These are phyloP conservation scores for Pyrenochaeta sp. DNA, from an alignment of 2,329 filamentous ascomycete species.

Conservation along the genomic window DNA sequence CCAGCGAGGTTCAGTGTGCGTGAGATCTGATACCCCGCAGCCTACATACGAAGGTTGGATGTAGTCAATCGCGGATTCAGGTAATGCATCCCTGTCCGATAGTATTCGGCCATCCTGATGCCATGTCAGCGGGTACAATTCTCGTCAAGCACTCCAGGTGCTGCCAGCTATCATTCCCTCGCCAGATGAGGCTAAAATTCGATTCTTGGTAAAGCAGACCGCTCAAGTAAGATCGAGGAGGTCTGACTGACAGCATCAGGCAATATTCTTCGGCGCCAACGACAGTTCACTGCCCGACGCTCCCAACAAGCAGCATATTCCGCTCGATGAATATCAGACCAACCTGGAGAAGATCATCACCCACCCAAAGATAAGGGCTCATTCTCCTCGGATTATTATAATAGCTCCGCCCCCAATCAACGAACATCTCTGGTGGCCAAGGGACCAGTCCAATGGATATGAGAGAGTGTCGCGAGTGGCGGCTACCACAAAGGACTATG, in stretches of 20 bases:
- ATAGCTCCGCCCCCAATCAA: slow-evolving; percentile 85
- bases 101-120: slow-evolving; percentile 13
- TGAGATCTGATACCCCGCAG: slow-evolving; percentile 56
- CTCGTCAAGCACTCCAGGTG: slow-evolving; percentile 73
- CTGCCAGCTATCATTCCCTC: slow-evolving; percentile 76
- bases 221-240: neutral
- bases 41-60: slow-evolving; percentile 79
- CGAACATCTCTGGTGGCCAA: slow-evolving; percentile 71
- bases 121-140: slow-evolving; percentile 75
- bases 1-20: neutral
- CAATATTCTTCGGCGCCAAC: slow-evolving; percentile 88
- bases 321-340: slow-evolving; percentile 75
- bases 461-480: slow-evolving; percentile 61
- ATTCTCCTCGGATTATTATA: slow-evolving; percentile 77
- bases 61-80: slow-evolving; percentile 88
- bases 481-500: slow-evolving; percentile 69
- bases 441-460: slow-evolving; percentile 51
- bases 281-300: slow-evolving; percentile 76
- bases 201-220: slow-evolving; percentile 65
- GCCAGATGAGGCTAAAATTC: slow-evolving; percentile 68
- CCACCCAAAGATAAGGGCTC: slow-evolving; percentile 73
- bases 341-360: slow-evolving; percentile 77
- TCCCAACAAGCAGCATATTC: slow-evolving; percentile 75
- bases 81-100: slow-evolving; percentile 35
- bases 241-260: slow-evolving; percentile 55